These are phyloP conservation scores for Tolypocladium sp. DNA, from an alignment of 2,329 filamentous ascomycete species.

Conservation along the genomic window DNA sequence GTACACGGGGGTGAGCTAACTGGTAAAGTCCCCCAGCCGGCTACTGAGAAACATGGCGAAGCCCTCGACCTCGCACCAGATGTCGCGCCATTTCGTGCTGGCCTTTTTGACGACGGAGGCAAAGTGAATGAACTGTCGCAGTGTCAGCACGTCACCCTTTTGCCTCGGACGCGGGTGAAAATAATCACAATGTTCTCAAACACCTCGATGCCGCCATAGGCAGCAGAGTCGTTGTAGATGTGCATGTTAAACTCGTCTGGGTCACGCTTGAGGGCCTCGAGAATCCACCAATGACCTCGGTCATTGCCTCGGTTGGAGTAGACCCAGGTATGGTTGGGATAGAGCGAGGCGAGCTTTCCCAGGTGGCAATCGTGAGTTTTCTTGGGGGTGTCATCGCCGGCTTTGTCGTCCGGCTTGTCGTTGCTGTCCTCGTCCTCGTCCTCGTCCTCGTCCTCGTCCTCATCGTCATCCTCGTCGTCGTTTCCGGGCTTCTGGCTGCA, in stretches of 20 bases:
- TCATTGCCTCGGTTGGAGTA: constrained; percentile 9
- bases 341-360: constrained; percentile 7
- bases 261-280: constrained; percentile 11
- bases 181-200: constrained; percentile 26
- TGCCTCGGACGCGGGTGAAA: constrained; percentile 7
- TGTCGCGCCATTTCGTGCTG: constrained; percentile 6
- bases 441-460: neutral
- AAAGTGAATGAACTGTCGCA: constrained; percentile 19
- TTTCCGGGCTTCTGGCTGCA: constrained; percentile 2
- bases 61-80: constrained; percentile 14
- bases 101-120: constrained; percentile 5
- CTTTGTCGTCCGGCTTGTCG: neutral
- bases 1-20: neutral
- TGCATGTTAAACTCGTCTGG: constrained; percentile 32
- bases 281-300: constrained; percentile 9
- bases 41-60: constrained; percentile 7
- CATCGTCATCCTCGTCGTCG: neutral
- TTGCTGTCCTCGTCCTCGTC: neutral
- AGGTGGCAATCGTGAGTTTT: too few species aligned
- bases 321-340: constrained; percentile 8
- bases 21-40: neutral
- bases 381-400: too few species aligned
- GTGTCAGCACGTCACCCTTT: too few species aligned
- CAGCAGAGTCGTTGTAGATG: constrained; percentile 30
- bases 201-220: constrained; percentile 30